Percentiles rank a stretch among this genome's conserved stretches.
Conservation (phyloP, 139 green algal species). For the Asterochloris sp. region DNA sequence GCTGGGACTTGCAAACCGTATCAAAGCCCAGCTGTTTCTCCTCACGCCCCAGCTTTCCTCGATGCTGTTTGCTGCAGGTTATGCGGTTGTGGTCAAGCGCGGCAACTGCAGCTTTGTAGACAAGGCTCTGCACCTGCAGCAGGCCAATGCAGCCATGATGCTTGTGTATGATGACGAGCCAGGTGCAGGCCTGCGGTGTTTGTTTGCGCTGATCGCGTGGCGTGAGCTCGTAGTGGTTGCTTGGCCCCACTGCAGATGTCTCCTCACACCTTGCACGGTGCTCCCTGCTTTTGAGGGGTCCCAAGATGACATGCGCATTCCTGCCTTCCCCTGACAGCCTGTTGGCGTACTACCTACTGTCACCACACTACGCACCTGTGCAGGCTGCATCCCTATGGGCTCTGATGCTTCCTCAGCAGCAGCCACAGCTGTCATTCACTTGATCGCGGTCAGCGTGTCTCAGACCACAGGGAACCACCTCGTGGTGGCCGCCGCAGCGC, state of each 20-base stretch:
- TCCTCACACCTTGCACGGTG: not conserved
- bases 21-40: no score
- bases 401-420: slow-evolving; percentile 7
- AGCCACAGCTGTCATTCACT: not conserved
- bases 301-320: not conserved
- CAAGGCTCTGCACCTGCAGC: slow-evolving; percentile 51
- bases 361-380: not conserved
- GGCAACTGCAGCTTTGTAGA: slow-evolving; percentile 62
- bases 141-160: slow-evolving; percentile 45
- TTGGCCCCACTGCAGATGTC: not conserved
- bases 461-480: slow-evolving; percentile 26
- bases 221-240: not conserved
- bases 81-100: slow-evolving; percentile 49
- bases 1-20: no score
- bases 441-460: slow-evolving; percentile 42
- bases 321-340: not conserved
- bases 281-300: not conserved
- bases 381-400: slow-evolving; percentile 59
- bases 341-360: not conserved
- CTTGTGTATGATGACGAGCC: slow-evolving; percentile 53
- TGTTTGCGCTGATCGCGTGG: not conserved
- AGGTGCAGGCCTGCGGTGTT: slow-evolving; percentile 19
- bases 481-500: not conserved
- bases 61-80: not conserved
- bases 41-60: no score